These are phyloP conservation scores for Dalbergia oliveri DNA, from an alignment of 306 rosid species.

Conservation along the genomic window DNA sequence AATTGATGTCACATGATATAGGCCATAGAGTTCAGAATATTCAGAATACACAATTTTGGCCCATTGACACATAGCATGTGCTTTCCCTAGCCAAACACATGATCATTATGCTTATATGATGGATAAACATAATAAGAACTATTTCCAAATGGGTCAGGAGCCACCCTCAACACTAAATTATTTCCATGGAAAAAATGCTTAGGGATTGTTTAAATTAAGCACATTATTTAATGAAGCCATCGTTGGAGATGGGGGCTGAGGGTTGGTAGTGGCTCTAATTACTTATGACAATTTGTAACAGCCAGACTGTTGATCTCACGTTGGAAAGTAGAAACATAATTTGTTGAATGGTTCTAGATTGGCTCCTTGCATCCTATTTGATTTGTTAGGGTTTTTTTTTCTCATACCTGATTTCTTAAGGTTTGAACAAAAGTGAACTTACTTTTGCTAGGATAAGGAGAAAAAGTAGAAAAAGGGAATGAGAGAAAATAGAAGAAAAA, in stretches of 20 bases:
- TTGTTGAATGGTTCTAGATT: no score
- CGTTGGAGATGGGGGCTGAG: background rate
- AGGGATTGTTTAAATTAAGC: background rate
- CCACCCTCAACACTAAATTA: constrained; percentile 1
- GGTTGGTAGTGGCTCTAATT: background rate
- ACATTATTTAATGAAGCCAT: background rate
- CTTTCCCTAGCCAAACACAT: background rate
- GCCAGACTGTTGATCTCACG: no score
- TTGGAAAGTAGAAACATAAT: no score
- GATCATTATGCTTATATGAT: background rate
- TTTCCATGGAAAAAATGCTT: background rate
- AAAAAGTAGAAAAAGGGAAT: no score
- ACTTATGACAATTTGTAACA: background rate
- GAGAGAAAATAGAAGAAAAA: no score
- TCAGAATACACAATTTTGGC: background rate
- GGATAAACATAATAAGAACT: background rate
- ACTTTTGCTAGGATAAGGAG: no score
- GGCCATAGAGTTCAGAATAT: background rate
- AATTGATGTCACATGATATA: background rate
- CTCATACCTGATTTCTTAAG: no score
- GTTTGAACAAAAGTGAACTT: no score
- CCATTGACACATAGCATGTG: background rate
- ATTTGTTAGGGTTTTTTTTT: no score
- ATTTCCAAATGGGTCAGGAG: background rate
- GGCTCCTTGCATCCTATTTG: no score